Conservation (phyloP, 2,329 filamentous ascomycete genomes). For the Verticillium dahliae region DNA sequence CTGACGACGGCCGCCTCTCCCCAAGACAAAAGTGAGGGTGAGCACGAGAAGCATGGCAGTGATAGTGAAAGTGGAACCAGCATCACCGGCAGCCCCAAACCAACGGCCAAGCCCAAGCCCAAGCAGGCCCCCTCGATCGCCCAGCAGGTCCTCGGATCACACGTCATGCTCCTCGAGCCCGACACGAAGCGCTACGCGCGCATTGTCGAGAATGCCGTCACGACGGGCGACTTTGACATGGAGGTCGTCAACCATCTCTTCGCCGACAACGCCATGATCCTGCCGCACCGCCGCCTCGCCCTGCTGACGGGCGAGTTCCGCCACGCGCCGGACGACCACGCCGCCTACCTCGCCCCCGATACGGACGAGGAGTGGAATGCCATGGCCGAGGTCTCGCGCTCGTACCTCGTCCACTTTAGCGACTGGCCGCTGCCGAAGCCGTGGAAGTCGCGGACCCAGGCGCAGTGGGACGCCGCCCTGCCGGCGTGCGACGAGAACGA, state of each 20-base stretch:
- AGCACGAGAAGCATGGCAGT: conserved; percentile 8
- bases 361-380: conserved; percentile 53
- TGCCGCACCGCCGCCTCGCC: conserved; percentile 58
- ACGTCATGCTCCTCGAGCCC: conserved; percentile 51
- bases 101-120: background rate
- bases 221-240: conserved; percentile 52
- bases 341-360: conserved; percentile 37
- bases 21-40: conserved; percentile 20
- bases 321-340: conserved; percentile 30
- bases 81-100: no score
- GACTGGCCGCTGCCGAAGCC: conserved; percentile 66
- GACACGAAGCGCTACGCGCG: conserved; percentile 18
- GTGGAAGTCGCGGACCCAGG: conserved; percentile 21
- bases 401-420: conserved; percentile 64
- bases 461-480: conserved; percentile 7
- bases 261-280: conserved; percentile 47
- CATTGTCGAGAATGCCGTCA: conserved; percentile 30
- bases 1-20: conserved; percentile 43
- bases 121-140: conserved; percentile 17
- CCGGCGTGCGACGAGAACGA: conserved; percentile 1
- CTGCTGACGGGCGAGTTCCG: conserved; percentile 60
- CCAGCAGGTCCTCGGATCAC: conserved; percentile 37
- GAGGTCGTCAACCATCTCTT: conserved; percentile 61
- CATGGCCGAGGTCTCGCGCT: conserved; percentile 42
- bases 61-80: no score